A percentile compares a stretch with the other conserved stretches of the same genome.
Evolutionary conservation across 2,329 filamentous ascomycete genomes (phyloP).

Genomic region (Cladosporium oxysporum): DNA sequence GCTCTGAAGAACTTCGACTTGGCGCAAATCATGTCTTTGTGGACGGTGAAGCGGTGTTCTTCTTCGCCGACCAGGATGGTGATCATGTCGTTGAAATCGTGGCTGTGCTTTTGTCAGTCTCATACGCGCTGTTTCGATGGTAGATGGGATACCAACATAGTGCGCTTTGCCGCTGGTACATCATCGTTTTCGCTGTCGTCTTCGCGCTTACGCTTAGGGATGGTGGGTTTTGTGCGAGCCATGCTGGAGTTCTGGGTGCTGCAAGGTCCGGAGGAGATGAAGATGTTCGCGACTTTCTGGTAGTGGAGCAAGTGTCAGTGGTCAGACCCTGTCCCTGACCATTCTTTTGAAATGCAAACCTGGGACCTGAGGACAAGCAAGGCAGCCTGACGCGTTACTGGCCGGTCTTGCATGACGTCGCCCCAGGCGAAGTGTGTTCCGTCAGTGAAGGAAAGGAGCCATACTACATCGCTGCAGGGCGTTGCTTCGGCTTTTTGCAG

Average conservation of each 20-base stretch:
- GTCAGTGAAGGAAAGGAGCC: not conserved
- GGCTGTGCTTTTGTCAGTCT: not conserved
- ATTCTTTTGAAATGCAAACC: not conserved
- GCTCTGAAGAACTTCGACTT: slow-evolving; percentile 21
- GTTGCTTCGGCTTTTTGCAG: not conserved
- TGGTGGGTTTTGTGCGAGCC: not conserved
- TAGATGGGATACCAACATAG: not conserved
- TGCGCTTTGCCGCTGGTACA: not conserved
- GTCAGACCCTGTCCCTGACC: not conserved
- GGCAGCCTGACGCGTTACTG: not conserved
- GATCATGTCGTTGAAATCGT: slow-evolving; percentile 8
- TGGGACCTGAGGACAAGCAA: not conserved
- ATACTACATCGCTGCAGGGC: not conserved
- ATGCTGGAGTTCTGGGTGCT: not conserved
- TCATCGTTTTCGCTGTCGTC: not conserved
- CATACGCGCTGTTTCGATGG: not conserved
- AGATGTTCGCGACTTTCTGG: not conserved
- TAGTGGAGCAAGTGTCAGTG: not conserved
- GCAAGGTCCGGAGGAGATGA: not conserved
- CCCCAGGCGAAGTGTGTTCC: not conserved
- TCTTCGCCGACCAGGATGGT: slow-evolving; percentile 20
- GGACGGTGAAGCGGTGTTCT: slow-evolving; percentile 9
- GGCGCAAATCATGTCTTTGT: slow-evolving; percentile 18
- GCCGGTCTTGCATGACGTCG: not conserved
- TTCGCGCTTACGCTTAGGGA: not conserved